Percentiles rank a stretch among this genome's conserved stretches.
These are phyloP conservation scores for Cladobotryum protrusum DNA, from an alignment of 2,329 filamentous ascomycete genomes.

Conservation along the genomic window DNA sequence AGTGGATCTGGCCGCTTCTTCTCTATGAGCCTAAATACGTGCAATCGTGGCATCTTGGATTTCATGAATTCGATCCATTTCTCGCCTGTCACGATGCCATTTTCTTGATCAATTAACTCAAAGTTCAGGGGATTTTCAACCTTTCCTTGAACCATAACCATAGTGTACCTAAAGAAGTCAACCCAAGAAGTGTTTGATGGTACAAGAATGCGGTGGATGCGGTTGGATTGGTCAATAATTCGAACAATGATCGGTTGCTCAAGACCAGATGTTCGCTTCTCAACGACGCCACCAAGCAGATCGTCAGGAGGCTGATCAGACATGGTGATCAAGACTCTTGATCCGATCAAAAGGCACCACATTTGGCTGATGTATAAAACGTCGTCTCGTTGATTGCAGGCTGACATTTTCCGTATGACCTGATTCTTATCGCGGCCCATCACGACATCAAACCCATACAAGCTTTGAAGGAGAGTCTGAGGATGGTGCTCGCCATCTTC, in stretches of 20 bases:
- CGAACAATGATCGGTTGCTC: neutral
- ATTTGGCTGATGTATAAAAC: conserved; percentile 1
- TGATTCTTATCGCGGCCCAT: conserved; percentile 1
- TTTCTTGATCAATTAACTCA: neutral
- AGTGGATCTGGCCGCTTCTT: neutral
- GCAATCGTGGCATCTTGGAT: neutral
- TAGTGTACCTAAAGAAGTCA: neutral
- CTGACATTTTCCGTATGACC: neutral
- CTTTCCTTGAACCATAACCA: neutral
- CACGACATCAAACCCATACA: conserved; percentile 3
- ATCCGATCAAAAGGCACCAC: conserved; percentile 3
- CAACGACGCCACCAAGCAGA: neutral
- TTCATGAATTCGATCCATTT: conserved; percentile 1
- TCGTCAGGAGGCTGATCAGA: neutral
- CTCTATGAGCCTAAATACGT: neutral
- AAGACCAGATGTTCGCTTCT: neutral
- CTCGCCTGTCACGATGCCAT: neutral
- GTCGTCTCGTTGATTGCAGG: neutral
- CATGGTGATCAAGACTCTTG: conserved; percentile 1
- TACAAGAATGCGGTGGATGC: neutral
- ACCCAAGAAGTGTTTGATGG: conserved; percentile 1
- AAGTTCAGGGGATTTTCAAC: neutral
- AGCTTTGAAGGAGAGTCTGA: conserved; percentile 2
- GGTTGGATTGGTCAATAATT: neutral
- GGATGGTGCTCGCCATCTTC: neutral